These are phyloP conservation scores for Sporothrix globosa DNA, from an alignment of 2,329 filamentous ascomycete genomes.

Conservation along the genomic window DNA sequence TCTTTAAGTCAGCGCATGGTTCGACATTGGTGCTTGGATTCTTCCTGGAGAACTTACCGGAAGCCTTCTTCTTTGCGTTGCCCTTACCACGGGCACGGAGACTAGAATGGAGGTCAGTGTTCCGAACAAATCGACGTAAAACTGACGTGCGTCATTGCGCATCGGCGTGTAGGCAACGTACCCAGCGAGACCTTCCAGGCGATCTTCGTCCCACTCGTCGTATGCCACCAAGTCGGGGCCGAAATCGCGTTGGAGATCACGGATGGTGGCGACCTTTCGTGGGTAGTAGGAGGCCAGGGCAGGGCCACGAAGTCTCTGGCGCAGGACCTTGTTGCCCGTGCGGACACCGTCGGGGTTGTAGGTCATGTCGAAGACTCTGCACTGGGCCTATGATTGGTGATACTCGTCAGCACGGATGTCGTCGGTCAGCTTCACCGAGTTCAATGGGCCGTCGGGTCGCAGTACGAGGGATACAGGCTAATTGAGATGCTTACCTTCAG, in stretches of 20 bases:
- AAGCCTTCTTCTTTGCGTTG: conserved; percentile 83
- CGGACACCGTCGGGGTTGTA: conserved; percentile 85
- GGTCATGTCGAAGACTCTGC: conserved; percentile 85
- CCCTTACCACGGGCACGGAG: conserved; percentile 82
- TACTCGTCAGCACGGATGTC: conserved; percentile 12
- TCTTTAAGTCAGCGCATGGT: neutral
- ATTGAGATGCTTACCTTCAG: conserved; percentile 66
- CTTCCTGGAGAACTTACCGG: conserved; percentile 20
- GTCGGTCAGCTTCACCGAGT: neutral
- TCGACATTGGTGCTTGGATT: no score
- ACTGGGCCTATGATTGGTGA: conserved; percentile 69
- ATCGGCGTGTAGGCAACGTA: conserved; percentile 44
- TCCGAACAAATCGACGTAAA: neutral
- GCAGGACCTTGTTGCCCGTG: conserved; percentile 88
- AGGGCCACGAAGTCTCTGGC: conserved; percentile 84
- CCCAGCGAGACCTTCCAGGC: conserved; percentile 74
- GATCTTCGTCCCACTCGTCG: conserved; percentile 77
- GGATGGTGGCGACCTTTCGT: conserved; percentile 68
- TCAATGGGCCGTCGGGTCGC: neutral
- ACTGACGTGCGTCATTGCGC: no score
- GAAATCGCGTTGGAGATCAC: conserved; percentile 73
- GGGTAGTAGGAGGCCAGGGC: conserved; percentile 87
- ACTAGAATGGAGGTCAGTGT: conserved; percentile 47
- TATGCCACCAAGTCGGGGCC: conserved; percentile 67
- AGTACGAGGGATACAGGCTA: no score